A percentile compares a stretch with the other conserved stretches of the same genome.
Conservation (phyloP, 2,329 filamentous ascomycete species). For the Elsinoe ampelina region DNA sequence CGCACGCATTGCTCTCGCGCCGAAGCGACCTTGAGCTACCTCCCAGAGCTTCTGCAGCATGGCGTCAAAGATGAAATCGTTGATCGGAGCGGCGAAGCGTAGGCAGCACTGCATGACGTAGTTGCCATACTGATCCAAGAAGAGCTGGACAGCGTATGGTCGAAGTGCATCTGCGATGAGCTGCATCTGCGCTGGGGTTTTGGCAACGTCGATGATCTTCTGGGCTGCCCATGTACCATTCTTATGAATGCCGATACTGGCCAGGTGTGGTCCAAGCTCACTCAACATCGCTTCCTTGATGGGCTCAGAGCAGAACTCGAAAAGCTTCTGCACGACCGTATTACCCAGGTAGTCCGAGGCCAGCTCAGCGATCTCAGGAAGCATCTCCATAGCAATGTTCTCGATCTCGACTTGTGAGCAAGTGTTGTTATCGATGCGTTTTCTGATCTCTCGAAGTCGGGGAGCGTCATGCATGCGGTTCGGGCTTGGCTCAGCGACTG, state of each 20-base stretch:
- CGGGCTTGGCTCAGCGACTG: conserved; percentile 78
- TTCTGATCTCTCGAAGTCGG: conserved; percentile 87
- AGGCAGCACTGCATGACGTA: conserved; percentile 96
- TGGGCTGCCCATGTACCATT: conserved; percentile 99
- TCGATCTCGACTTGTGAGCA: conserved; percentile 83
- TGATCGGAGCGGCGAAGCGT: conserved; percentile 79
- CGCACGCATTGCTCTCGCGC: conserved; percentile 89
- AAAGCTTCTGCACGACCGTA: conserved; percentile 98
- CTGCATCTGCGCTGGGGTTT: conserved; percentile 70
- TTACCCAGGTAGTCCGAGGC: conserved; percentile 95
- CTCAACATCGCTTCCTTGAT: conserved; percentile 85
- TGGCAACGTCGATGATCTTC: conserved; percentile 96
- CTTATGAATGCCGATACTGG: conserved; percentile 96
- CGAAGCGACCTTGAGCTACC: conserved; percentile 83
- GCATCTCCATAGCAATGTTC: conserved; percentile 83
- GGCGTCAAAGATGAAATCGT: conserved; percentile 95
- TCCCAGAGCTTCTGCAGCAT: conserved; percentile 96
- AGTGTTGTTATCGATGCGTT: conserved; percentile 92
- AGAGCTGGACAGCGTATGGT: conserved; percentile 80
- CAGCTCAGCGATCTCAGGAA: conserved; percentile 90
- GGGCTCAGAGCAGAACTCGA: conserved; percentile 87
- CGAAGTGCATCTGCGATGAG: conserved; percentile 77
- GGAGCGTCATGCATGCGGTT: conserved; percentile 87
- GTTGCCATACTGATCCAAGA: conserved; percentile 96
- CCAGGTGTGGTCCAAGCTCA: conserved; percentile 82